Evolutionary conservation across 768 basidiomycete species (phyloP), one percentile per base, ranked within the genome.

Genomic region (Serendipita sp.): DNA sequence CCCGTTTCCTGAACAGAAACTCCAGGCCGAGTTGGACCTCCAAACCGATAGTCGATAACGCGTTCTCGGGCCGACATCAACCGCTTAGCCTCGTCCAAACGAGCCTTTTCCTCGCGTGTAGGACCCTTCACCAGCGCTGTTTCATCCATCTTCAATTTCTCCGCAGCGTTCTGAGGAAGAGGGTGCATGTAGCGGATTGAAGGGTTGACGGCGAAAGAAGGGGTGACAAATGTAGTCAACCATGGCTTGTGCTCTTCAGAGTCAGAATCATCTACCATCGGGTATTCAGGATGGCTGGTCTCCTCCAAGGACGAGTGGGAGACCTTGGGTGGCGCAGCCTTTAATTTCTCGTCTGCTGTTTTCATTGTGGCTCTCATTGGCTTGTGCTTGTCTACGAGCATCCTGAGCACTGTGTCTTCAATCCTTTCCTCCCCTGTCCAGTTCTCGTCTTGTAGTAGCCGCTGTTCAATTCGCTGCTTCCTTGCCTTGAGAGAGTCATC

Each of bases 311-410:
- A 60, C 67, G 70, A 63, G 11, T 68, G 71, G 23, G 23, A 23
- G 48, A 82, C 70, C 41, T 70, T 74, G 3, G 81, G 80, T 0
- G 78, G 79, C 0, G 75, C 72, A 48, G 77, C 74, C 71, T 79
- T 84, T 63, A 88, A 68, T 71, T 84, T 88, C 71, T 87, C 76
- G 62, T 89, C 86, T 3, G 86, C 85, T 0, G 80, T 78, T 66
- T 76, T 73, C 10, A 75, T 71, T 7, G 82, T 84, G 7, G 76
- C 79, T n/a, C 88, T 79, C 38, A 91, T 73, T 1, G 90, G 89
- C 73, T 88, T 91, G 76, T 91, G 85, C 71, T 89, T 87, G 76
- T 92, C 90, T 38, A 91, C 79, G 3, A 92, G 79, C 88, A 94
- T 92, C 23, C 89, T 81, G 16, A 90, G 76, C 0, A 92, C 84